phyloP scores from a whole-genome alignment of 768 basidiomycete species.

The Tricholoma hemisulphureum region DNA sequence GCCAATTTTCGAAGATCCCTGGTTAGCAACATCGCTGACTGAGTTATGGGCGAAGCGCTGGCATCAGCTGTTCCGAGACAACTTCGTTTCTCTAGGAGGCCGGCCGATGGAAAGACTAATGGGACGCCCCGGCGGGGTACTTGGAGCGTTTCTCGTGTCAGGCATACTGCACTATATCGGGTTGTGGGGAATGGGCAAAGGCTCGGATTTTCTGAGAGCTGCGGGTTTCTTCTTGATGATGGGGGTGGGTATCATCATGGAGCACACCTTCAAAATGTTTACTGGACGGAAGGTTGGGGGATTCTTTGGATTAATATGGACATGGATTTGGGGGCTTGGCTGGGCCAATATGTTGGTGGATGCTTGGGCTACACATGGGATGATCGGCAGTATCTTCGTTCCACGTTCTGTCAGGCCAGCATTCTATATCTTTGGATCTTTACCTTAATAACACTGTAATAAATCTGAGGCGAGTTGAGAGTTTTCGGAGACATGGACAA shows the following conservation, averaged over 20 bases:
- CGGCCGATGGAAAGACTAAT: conserved; percentile 40
- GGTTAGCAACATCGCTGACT: conserved; percentile 53
- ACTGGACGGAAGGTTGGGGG: conserved; percentile 52
- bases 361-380: conserved; percentile 44
- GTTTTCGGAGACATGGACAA: too few species aligned
- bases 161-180: conserved; percentile 60
- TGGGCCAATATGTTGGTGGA: conserved; percentile 53
- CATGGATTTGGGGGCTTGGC: conserved; percentile 41
- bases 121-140: conserved; percentile 47
- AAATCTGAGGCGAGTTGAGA: too few species aligned
- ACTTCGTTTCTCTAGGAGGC: conserved; percentile 52
- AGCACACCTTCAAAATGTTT: conserved; percentile 41
- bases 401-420: conserved; percentile 36
- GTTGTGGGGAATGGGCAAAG: conserved; percentile 56
- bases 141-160: conserved; percentile 62
- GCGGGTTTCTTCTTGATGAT: conserved; percentile 58
- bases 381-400: conserved; percentile 40
- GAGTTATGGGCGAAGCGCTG: conserved; percentile 65
- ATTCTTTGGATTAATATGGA: conserved; percentile 51
- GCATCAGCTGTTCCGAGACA: conserved; percentile 66
- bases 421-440: conserved; percentile 22
- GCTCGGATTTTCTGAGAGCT: conserved; percentile 42
- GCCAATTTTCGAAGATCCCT: conserved; percentile 59
- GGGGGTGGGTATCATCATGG: conserved; percentile 51
- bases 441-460: too few species aligned